Conservation (phyloP, 2,329 filamentous ascomycete genomes). For the Aspergillus glaucus region DNA sequence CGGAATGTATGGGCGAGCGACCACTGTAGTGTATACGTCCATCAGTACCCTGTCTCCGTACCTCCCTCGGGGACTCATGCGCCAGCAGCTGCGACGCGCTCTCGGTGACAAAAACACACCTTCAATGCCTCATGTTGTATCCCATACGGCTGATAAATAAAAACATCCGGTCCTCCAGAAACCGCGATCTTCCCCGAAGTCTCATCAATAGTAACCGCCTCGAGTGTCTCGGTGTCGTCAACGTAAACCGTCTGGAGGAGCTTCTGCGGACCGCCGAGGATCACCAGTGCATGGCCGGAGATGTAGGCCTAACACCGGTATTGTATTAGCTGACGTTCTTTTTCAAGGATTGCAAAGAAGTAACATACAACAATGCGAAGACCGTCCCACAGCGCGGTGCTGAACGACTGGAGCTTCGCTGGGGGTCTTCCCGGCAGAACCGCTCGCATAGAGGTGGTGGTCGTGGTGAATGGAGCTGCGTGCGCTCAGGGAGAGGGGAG, state of each 20-base stretch:
- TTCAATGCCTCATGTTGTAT: constrained; percentile 65
- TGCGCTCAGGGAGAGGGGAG: constrained; percentile 22
- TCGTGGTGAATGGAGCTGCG: constrained; percentile 17
- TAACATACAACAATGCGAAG: constrained; percentile 63
- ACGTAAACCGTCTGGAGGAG: constrained; percentile 89
- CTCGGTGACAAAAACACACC: constrained; percentile 45
- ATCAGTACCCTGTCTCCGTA: constrained; percentile 11
- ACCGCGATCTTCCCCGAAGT: constrained; percentile 77
- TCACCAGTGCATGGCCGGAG: constrained; percentile 77
- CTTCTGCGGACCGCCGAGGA: constrained; percentile 66
- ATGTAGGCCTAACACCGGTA: constrained; percentile 64
- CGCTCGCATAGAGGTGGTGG: constrained; percentile 60
- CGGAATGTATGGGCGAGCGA: constrained; percentile 49
- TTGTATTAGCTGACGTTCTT: neutral
- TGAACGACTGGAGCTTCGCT: constrained; percentile 70
- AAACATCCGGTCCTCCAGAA: constrained; percentile 60
- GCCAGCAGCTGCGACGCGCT: neutral
- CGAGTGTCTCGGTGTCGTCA: constrained; percentile 61
- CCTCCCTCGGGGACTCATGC: too few species aligned
- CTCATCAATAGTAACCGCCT: constrained; percentile 76
- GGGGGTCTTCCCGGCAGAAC: constrained; percentile 74
- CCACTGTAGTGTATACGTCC: constrained; percentile 41
- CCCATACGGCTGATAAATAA: constrained; percentile 71
- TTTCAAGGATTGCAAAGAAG: neutral
- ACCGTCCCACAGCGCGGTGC: constrained; percentile 66